Conservation (phyloP, 345 rosid species). For the Arabidopsis arenosa region DNA sequence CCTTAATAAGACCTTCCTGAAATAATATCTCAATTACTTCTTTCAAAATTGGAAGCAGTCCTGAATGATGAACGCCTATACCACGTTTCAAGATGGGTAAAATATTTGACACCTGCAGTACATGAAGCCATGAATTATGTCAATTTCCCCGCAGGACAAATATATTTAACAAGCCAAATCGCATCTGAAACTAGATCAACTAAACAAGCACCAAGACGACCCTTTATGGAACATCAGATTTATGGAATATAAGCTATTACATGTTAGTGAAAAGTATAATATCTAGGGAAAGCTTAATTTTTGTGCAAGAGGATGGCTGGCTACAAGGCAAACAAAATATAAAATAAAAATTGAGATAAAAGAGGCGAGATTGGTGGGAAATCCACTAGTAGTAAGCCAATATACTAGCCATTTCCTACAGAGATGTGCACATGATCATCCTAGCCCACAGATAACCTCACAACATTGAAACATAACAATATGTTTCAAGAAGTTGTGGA, state of each 20-base stretch:
- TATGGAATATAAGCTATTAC: slow-evolving; percentile 6
- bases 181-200: slow-evolving; percentile 20
- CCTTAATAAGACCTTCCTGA: slow-evolving; percentile 99
- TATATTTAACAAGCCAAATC: slow-evolving; percentile 13
- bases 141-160: slow-evolving; percentile 15
- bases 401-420: neutral
- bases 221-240: slow-evolving; percentile 5
- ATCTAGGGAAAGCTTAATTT: neutral
- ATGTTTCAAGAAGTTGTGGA: slow-evolving; percentile 8
- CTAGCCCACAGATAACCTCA: neutral
- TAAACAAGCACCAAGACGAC: neutral
- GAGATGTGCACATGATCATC: neutral
- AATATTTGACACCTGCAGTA: slow-evolving; percentile 81
- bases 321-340: slow-evolving; percentile 5
- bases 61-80: slow-evolving; percentile 98
- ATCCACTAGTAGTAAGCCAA: neutral
- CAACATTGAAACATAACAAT: neutral
- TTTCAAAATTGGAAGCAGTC: slow-evolving; percentile 95
- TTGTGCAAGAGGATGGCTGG: slow-evolving; percentile 6
- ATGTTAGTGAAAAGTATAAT: neutral
- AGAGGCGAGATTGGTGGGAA: neutral
- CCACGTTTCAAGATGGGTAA: slow-evolving; percentile 97
- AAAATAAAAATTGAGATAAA: neutral
- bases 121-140: slow-evolving; percentile 36
- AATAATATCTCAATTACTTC: slow-evolving; percentile 98